Conservation (phyloP, 2,329 filamentous ascomycete genomes). For the Huntiella omanensis region DNA sequence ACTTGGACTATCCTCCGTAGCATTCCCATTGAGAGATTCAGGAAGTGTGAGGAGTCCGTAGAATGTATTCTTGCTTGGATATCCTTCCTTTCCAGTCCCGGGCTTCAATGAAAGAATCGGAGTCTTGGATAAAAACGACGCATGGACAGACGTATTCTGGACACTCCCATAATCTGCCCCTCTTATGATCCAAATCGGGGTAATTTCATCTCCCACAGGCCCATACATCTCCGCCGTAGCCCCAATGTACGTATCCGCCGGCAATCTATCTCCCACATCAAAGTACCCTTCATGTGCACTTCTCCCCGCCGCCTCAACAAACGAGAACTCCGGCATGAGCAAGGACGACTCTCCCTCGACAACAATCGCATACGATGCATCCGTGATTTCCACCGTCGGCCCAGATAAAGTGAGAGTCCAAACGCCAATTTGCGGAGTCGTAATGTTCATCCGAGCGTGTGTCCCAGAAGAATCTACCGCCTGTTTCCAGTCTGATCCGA, state of each 20-base stretch:
- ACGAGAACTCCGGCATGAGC: conserved; percentile 9
- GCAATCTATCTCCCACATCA: conserved; percentile 3
- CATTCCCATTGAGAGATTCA: background rate
- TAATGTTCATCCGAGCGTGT: conserved; percentile 10
- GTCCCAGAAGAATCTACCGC: conserved; percentile 9
- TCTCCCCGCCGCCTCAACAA: conserved; percentile 11
- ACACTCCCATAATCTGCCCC: conserved; percentile 4
- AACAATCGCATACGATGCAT: conserved; percentile 9
- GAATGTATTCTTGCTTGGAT: conserved; percentile 3
- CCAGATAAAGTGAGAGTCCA: conserved; percentile 6
- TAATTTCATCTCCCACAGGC: background rate
- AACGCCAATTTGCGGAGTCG: conserved; percentile 6
- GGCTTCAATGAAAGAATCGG: conserved; percentile 2
- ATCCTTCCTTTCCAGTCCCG: conserved; percentile 6
- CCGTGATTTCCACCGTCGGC: background rate
- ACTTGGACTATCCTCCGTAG: background rate
- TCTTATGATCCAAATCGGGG: conserved; percentile 7
- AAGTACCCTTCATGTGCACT: conserved; percentile 12
- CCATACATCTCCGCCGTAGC: conserved; percentile 10
- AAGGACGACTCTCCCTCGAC: conserved; percentile 8
- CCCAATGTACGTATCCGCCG: conserved; percentile 6
- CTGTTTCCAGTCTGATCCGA: conserved; percentile 7
- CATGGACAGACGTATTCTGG: conserved; percentile 1
- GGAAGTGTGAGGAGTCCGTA: conserved; percentile 5
- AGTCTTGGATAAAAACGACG: background rate